A percentile compares a stretch with the other conserved stretches of the same genome.
Conservation (phyloP, 257 asterid species). For the Echium plantagineum region DNA sequence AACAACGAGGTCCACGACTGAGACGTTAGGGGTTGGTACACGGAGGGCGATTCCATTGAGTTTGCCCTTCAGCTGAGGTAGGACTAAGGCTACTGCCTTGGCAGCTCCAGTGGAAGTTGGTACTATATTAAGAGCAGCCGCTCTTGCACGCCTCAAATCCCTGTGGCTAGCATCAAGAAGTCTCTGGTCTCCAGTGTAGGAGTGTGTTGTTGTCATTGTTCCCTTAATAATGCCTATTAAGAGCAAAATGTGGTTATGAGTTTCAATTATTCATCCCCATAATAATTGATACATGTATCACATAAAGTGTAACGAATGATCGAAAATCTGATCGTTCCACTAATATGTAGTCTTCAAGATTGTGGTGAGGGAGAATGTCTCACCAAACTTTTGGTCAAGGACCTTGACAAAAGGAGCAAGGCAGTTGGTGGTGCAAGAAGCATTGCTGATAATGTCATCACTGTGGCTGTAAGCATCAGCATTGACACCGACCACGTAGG, state of each 20-base stretch:
- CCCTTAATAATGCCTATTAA: slow-evolving; percentile 79
- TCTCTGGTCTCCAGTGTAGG: slow-evolving; percentile 98
- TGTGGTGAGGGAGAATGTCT: neutral
- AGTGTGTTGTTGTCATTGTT: slow-evolving; percentile 99
- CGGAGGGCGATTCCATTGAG: slow-evolving; percentile 97
- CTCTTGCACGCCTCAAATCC: slow-evolving; percentile 89
- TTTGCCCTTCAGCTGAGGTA: slow-evolving; percentile 85
- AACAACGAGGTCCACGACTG: slow-evolving; percentile 83
- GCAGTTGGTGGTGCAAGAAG: slow-evolving; percentile 98
- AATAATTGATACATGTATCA: no score
- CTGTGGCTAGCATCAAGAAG: slow-evolving; percentile 98
- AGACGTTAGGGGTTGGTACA: slow-evolving; percentile 92
- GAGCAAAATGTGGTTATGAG: neutral
- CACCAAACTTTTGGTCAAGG: slow-evolving; percentile 86
- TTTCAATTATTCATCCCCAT: neutral
- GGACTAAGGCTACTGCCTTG: slow-evolving; percentile 89
- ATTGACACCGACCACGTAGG: slow-evolving; percentile 90
- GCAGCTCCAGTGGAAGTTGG: slow-evolving; percentile 98
- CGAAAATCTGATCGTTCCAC: neutral
- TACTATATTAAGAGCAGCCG: slow-evolving; percentile 92
- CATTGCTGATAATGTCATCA: slow-evolving; percentile 84
- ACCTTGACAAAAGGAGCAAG: slow-evolving; percentile 96
- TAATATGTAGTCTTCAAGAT: no score
- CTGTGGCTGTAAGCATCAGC: slow-evolving; percentile 55
- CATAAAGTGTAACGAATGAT: no score